phyloP scores from a whole-genome alignment of 1,139 yeast genomes.

The Pneumocystis carinii region DNA sequence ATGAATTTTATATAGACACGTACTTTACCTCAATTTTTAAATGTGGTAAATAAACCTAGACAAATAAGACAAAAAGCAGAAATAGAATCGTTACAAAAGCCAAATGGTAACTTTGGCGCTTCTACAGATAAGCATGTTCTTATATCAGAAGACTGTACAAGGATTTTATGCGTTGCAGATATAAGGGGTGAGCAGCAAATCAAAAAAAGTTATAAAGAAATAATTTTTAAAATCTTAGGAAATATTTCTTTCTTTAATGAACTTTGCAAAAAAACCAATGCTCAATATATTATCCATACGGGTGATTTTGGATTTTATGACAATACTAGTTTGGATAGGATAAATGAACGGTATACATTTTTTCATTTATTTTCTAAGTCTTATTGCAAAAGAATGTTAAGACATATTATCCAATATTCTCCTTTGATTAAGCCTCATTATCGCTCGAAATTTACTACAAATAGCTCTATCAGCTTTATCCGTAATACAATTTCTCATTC shows the following conservation, averaged over 20 bases:
- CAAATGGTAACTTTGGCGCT: background rate
- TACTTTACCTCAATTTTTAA: background rate
- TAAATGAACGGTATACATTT: conserved; percentile 22
- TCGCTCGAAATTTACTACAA: conserved; percentile 14
- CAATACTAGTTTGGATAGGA: conserved; percentile 38
- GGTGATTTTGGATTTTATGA: conserved; percentile 75
- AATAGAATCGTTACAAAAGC: background rate
- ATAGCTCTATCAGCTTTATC: conserved; percentile 1
- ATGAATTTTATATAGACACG: background rate
- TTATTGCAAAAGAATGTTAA: conserved; percentile 21
- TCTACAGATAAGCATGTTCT: conserved; percentile 3
- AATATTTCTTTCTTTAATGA: conserved; percentile 34
- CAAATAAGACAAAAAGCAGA: background rate
- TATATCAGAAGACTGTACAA: conserved; percentile 8
- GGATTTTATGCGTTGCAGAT: conserved; percentile 42
- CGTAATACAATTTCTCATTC: conserved; percentile 19
- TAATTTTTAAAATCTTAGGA: conserved; percentile 16
- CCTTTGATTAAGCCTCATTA: conserved; percentile 33
- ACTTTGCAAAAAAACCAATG: conserved; percentile 33
- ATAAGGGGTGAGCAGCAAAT: conserved; percentile 28
- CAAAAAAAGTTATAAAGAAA: background rate
- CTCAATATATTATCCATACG: conserved; percentile 48
- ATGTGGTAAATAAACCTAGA: background rate
- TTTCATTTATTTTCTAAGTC: background rate
- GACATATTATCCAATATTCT: conserved; percentile 57